Base-by-base conservation (phyloP, 345 rosid genomes). In the Eucalyptus victrix region DNA sequence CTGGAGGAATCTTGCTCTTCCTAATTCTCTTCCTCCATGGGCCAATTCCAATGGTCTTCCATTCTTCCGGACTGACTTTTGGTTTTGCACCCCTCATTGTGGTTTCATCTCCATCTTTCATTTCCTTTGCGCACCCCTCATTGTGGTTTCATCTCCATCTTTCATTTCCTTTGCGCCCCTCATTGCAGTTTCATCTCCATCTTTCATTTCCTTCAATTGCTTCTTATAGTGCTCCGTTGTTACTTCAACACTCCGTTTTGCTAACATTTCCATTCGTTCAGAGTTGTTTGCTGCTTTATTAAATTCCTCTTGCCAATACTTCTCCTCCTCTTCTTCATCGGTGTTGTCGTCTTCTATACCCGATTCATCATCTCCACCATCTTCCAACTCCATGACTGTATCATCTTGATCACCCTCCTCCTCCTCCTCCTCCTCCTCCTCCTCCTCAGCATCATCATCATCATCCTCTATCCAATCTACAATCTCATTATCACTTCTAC, bases 1-100 rank as follows among this genome's bases (percentile, higher is more conserved):
- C 97, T 0, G 98, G 99, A 18, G 98, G 99, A 86, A 97, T 95
- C 89, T 88, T 95, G 90, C 95, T 94, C 95, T 94, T 97, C 95
- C 88, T 95, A 45, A 93, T 93, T 95, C 94, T 95, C 93, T 91
- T 96, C 94, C 93, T 91, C 97, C 98, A 95, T 80, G 90, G 95
- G 51, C 99, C 99, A 28, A 94, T 76, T 45, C 99, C 99, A 7
- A 90, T 92, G 19, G 89, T 89, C 92, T 95, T 94, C 99, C 99
- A 96, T 86, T 97, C 99, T 86, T 94, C 92, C 2, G 98, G 95
- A 87, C 93, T 94, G 87, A 96, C 99, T 91, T 94, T 95, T 23
- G 97, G 96, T 87, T 95, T 93, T 87, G 92, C 93, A 53, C 98
- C 98, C 92, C 98, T 92, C 92, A 96, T 87, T 32, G 89, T 93